A percentile compares a stretch with the other conserved stretches of the same genome.
Conservation (phyloP, 768 basidiomycete species). For the Steccherinum ochraceum region DNA sequence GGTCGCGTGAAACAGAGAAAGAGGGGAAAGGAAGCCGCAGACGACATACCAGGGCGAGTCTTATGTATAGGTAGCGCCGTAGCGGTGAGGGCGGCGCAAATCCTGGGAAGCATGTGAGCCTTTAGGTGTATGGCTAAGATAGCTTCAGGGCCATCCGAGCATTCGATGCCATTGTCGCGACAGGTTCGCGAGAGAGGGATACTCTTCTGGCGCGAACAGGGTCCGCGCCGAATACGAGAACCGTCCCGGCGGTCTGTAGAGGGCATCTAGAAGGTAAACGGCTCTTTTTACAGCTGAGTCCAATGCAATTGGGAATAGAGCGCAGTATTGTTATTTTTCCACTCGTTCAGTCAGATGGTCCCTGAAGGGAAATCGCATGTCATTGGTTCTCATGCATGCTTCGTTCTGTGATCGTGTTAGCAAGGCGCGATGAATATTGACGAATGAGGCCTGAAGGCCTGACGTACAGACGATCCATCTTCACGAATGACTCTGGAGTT, state of each 20-base stretch:
- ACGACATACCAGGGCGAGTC: background rate
- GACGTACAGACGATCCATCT: too few species aligned
- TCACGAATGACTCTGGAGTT: too few species aligned
- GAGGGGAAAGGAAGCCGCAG: background rate
- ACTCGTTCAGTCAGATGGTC: background rate
- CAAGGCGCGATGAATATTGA: too few species aligned
- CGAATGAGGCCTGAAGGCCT: too few species aligned
- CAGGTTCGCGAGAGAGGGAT: too few species aligned
- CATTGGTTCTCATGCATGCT: background rate
- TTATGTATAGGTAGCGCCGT: background rate
- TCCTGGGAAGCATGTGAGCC: background rate
- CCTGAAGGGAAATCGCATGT: background rate
- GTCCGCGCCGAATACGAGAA: background rate
- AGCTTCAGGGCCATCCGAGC: background rate
- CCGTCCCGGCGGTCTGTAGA: too few species aligned
- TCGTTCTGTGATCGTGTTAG: background rate
- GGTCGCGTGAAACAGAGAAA: background rate
- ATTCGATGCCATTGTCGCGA: too few species aligned
- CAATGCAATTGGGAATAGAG: too few species aligned
- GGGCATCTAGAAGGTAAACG: too few species aligned
- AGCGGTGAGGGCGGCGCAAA: background rate
- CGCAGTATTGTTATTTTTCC: background rate
- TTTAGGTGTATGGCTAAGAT: background rate
- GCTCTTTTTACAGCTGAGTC: too few species aligned
- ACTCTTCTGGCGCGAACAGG: background rate